Evolutionary conservation across 2,329 filamentous ascomycete species (phyloP).

Genomic region (Ascochyta viciae-villosae): DNA sequence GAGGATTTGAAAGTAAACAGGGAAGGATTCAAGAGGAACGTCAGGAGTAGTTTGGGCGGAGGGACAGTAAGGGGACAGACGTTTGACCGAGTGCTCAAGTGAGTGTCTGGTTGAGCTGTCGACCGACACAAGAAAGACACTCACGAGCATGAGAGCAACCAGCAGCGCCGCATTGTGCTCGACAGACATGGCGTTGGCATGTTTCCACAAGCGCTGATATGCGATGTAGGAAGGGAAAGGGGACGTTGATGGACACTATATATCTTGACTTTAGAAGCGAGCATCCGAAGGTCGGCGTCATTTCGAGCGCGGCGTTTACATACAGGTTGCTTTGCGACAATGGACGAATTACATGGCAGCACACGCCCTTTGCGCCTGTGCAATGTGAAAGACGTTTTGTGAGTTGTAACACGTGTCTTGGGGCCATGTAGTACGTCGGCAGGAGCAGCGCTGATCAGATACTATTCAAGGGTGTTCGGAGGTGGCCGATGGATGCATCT

Average conservation of each 20-base stretch:
- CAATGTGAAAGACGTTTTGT: no score
- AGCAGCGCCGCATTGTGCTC: background rate
- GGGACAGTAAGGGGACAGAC: slow-evolving; percentile 73
- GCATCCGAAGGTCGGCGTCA: slow-evolving; percentile 38
- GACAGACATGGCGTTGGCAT: background rate
- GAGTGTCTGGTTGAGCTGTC: slow-evolving; percentile 28
- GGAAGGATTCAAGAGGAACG: slow-evolving; percentile 91
- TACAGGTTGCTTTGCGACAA: slow-evolving; percentile 24
- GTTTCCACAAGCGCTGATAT: background rate
- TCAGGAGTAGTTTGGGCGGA: slow-evolving; percentile 82
- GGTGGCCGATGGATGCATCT: background rate
- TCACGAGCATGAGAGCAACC: background rate
- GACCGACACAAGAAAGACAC: background rate
- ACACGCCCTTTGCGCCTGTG: no score
- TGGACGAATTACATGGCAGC: background rate
- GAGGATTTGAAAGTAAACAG: slow-evolving; percentile 87
- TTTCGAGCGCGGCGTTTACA: slow-evolving; percentile 38
- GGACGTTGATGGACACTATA: slow-evolving; percentile 4
- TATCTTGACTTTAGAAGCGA: slow-evolving; percentile 19
- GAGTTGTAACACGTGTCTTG: background rate
- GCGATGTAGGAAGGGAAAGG: background rate
- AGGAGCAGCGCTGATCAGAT: background rate
- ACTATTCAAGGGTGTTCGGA: background rate
- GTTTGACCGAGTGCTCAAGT: slow-evolving; percentile 83
- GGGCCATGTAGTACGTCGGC: background rate